phyloP scores from a whole-genome alignment of 83 land plant species.

The Picea mariana region DNA sequence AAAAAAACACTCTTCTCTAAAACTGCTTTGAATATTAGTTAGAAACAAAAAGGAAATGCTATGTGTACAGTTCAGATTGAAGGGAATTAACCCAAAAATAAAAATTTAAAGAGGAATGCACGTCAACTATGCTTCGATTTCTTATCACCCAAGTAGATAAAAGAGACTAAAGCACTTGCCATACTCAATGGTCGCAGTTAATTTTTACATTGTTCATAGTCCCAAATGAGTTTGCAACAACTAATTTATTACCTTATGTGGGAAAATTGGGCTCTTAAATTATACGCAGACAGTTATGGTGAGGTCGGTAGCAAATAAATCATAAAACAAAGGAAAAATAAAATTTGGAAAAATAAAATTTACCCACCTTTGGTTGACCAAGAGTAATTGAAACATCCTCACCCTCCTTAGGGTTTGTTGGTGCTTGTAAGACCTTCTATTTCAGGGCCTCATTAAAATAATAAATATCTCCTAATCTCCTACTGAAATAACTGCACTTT shows the following conservation, averaged over 20 bases:
- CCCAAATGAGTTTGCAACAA: background rate
- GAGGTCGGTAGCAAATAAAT: no score
- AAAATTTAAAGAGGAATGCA: background rate
- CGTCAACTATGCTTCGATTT: background rate
- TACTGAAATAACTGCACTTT: no score
- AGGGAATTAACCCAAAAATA: background rate
- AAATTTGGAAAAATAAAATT: no score
- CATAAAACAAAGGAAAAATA: no score
- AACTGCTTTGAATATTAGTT: background rate
- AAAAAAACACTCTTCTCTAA: background rate
- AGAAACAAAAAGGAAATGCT: background rate
- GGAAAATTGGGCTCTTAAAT: background rate
- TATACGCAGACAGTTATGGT: background rate
- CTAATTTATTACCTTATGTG: background rate
- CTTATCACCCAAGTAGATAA: background rate
- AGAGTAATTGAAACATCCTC: no score
- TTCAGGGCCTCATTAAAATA: no score
- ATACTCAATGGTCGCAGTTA: background rate
- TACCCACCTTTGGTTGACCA: no score
- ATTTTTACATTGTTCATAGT: background rate
- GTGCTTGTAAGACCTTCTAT: no score
- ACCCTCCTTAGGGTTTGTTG: no score
- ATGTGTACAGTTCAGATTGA: background rate
- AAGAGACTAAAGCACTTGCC: background rate
- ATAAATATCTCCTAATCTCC: no score